Evolutionary conservation across 345 rosid genomes (phyloP), one percentile per base, ranked within the genome.

Genomic region (Corchorus capsularis): DNA sequence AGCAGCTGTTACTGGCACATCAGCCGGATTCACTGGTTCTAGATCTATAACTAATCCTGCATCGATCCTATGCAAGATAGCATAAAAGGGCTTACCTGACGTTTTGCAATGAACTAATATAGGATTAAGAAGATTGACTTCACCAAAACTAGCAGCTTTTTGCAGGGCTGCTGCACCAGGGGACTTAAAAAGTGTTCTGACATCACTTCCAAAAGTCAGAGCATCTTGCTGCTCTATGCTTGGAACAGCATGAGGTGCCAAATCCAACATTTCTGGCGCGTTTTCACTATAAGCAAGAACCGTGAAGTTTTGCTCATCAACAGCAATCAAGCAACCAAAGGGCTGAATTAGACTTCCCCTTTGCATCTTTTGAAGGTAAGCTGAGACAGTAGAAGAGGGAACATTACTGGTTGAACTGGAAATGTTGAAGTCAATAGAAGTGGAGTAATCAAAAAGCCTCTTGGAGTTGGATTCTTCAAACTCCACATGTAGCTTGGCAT

Each of bases 21-120:
- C 98, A 75, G 86, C 89, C 16, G 91, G 97, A 82, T 84, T 86
- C 43, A 93, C 89, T 2, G 97, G 98, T 77, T 93, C 98, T 56
- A 93, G 83, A 84, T 93, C 98, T 69, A 93, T 87, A 57, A 90
- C 87, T 78, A 93, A 78, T 16, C 95, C 97, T 47, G 85, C 91
- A 69, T 92, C 91, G 60, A 90, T 86, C 16, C 91, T 88, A 83
- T 93, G 98, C 80, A 93, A 72, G 79, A 92, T 89, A 11, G 89
- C 97, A 79, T 89, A 92, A 74, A 90, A 92, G 4, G 97, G 98
- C 85, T 93, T 92, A 49, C 92, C 87, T 0, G 93, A 90, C 32
- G 84, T 81, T 68, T 78, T 88, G 64, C 89, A 89, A 75, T 92
- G 97, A 79, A 93, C 83, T 55, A 88, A 66, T 46, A 93, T 85